Evolutionary conservation across 164 flowering plant genomes (phyloP).

Genomic region (Vitis amurensis): DNA sequence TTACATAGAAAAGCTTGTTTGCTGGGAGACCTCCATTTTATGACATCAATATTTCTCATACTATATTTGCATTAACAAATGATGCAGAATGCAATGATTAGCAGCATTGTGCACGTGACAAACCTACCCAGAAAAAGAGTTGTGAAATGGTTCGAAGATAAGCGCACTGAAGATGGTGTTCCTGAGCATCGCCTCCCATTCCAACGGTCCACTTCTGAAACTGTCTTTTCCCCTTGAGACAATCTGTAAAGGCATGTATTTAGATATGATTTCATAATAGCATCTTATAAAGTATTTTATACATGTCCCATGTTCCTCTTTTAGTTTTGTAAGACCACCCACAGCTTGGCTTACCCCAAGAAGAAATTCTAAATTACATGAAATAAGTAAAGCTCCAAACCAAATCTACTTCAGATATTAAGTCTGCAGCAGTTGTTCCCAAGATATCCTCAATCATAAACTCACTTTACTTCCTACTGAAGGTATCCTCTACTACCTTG

Average conservation of each 20-base stretch:
- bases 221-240: constrained; percentile 18
- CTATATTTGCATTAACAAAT: background rate
- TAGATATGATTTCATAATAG: background rate
- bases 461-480: too few species aligned
- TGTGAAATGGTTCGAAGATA: constrained; percentile 94
- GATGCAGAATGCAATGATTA: constrained; percentile 71
- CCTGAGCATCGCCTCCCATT: constrained; percentile 59
- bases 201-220: constrained; percentile 33
- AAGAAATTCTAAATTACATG: too few species aligned
- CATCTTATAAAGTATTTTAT: background rate
- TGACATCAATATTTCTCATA: background rate
- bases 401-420: too few species aligned
- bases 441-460: too few species aligned
- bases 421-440: too few species aligned
- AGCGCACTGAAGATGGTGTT: constrained; percentile 75
- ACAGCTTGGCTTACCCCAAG: too few species aligned
- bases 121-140: constrained; percentile 77
- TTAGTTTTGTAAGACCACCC: too few species aligned
- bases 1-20: constrained; percentile 2
- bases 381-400: too few species aligned
- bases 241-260: background rate
- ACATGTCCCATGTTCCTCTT: background rate
- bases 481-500: too few species aligned
- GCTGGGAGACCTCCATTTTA: background rate
- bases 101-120: constrained; percentile 88